Percentiles rank a stretch among this genome's conserved stretches.
These are phyloP conservation scores for Fraxinus greggii DNA, from an alignment of 305 asterid species.

Conservation along the genomic window DNA sequence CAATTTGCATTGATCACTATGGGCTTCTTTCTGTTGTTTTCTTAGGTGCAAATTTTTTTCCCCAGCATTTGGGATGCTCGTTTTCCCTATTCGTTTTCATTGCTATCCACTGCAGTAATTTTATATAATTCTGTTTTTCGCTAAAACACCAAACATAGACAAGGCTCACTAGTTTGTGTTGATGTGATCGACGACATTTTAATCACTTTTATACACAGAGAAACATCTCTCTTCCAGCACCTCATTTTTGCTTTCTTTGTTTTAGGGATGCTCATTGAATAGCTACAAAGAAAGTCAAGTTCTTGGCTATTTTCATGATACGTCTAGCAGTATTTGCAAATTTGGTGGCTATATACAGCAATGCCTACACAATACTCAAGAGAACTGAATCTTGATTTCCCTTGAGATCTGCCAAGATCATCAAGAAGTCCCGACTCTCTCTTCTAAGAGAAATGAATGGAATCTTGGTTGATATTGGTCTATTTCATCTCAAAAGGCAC, in stretches of 20 bases:
- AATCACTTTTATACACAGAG: not conserved
- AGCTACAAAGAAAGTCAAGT: constrained; percentile 39
- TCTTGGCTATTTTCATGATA: constrained; percentile 45
- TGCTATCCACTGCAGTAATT: not conserved
- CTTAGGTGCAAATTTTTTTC: constrained; percentile 59
- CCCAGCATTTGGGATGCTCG: constrained; percentile 66
- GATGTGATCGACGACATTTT: not conserved
- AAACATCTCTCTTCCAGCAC: too few relatives aligned
- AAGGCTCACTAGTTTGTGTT: not conserved
- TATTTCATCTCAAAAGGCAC: too few relatives aligned
- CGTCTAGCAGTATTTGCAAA: constrained; percentile 46
- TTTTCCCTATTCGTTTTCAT: not conserved
- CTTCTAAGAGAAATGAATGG: too few relatives aligned
- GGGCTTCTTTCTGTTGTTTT: constrained; percentile 40
- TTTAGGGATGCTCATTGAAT: constrained; percentile 44
- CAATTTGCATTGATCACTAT: constrained; percentile 37
- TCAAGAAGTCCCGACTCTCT: not conserved
- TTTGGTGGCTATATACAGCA: constrained; percentile 47
- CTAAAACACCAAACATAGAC: too few relatives aligned
- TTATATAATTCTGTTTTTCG: too few relatives aligned
- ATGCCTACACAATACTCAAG: constrained; percentile 35
- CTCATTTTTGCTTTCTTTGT: constrained; percentile 9
- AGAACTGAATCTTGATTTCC: constrained; percentile 5
- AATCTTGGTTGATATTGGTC: too few relatives aligned
- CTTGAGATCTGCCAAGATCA: not conserved